Evolutionary conservation across 108 stramenopile genomes (phyloP), one percentile per base, ranked within the genome.

Genomic region (Cyclotella sp.): DNA sequence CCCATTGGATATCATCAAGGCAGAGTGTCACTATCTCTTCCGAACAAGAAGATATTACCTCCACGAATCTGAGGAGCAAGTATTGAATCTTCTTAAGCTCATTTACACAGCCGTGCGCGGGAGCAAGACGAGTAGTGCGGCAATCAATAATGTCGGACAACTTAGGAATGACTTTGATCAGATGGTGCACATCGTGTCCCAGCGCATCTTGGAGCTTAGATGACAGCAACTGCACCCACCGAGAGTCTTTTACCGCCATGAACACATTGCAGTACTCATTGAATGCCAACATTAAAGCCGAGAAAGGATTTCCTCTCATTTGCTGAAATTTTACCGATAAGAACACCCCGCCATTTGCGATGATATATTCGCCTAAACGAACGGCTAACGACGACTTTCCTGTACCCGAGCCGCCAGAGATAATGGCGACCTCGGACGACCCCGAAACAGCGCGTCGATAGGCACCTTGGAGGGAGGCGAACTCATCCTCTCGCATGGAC

Each of bases 231-330:
- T 45, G 6, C 13, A 47, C 11, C 13, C 27, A 41, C 3, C 44
- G 26, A 24, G 30, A 43, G 24, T 54, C 70, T 6, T 61, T 34
- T 16, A 9, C 39, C 11, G 24, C 41, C 44, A 27, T 58, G 22
- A 72, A 58, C 70, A 16, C 21, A 45, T 46, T 29, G 57, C 58
- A 76, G 63, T 69, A 78, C 5, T 55, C 70, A 63, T 72, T 65
- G 67, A 78, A 78, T 29, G 77, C 77, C 15, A 54, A 55, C n/a
- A 59, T 57, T n/a, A 78, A 27, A 26, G 77, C 77, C 18, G 71
- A 72, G 40, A 78, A 73, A 27, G 77, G 77, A 14, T 72, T 73
- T 42, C 63, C 68, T 41, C 63, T 61, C 40, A 73, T 71, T 55
- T 58, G 65, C 39, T 78, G 68, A 54, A 78, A 78, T 42, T 78